Evolutionary conservation across 2,329 filamentous ascomycete genomes (phyloP).

Genomic region (Hymenoscyphus repandus): DNA sequence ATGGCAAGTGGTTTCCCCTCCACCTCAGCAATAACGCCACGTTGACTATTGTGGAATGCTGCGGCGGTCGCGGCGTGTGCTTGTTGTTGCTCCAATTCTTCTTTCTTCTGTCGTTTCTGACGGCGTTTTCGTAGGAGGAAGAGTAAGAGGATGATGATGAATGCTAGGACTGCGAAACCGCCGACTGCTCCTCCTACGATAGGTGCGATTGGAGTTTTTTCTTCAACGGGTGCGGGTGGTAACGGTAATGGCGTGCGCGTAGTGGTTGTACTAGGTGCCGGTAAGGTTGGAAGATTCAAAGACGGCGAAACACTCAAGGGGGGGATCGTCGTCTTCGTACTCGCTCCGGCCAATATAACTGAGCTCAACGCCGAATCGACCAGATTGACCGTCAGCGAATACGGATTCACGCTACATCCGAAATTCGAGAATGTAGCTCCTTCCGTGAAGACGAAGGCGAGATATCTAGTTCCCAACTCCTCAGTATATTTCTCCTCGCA

Average conservation of each 20-base stretch:
- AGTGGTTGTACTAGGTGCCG: neutral
- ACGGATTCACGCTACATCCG: conserved; percentile 18
- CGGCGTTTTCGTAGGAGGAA: conserved; percentile 14
- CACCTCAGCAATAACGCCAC: conserved; percentile 6
- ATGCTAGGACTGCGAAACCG: conserved; percentile 12
- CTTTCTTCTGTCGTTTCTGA: conserved; percentile 3
- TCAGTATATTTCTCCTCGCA: too few relatives aligned
- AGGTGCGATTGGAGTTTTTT: conserved; percentile 11
- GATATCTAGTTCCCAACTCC: neutral
- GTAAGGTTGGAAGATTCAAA: neutral
- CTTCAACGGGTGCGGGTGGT: neutral
- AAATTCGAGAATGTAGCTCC: conserved; percentile 19
- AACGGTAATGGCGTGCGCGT: neutral
- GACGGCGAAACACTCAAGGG: neutral
- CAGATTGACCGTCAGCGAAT: conserved; percentile 12
- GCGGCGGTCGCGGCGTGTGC: conserved; percentile 8
- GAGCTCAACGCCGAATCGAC: conserved; percentile 6
- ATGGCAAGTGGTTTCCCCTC: conserved; percentile 5
- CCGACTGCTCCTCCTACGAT: conserved; percentile 22
- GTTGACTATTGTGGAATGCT: conserved; percentile 7
- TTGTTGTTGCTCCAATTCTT: conserved; percentile 11
- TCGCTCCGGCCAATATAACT: neutral
- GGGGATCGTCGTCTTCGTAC: neutral
- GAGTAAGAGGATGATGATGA: conserved; percentile 14
- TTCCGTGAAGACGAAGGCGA: conserved; percentile 15